Conservation (phyloP, 441 rosid species). For the Lepidium campestre region DNA sequence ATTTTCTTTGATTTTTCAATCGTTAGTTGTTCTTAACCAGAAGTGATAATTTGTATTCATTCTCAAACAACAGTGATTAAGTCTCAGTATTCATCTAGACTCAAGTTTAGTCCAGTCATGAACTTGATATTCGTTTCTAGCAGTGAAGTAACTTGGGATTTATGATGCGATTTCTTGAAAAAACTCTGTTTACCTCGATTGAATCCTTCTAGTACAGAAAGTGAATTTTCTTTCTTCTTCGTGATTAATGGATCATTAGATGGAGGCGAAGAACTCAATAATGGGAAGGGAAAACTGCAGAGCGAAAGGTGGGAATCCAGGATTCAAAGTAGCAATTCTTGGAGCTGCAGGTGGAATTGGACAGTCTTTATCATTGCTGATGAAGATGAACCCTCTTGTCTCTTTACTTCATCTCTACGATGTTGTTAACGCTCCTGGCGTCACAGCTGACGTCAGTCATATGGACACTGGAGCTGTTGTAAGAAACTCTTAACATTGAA, state of each 20-base stretch:
- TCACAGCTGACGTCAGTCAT: slow-evolving; percentile 88
- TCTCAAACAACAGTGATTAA: not conserved
- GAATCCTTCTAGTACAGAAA: not conserved
- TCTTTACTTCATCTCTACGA: slow-evolving; percentile 93
- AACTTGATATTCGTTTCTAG: not conserved
- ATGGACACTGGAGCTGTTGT: slow-evolving; percentile 98
- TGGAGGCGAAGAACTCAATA: slow-evolving; percentile 37
- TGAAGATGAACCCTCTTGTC: slow-evolving; percentile 93
- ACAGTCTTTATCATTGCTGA: slow-evolving; percentile 74
- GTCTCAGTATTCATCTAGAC: not conserved
- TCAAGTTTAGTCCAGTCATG: not conserved
- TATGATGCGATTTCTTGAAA: not conserved
- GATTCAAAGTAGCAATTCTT: slow-evolving; percentile 82
- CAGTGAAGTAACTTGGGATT: not conserved
- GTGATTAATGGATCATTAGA: slow-evolving; percentile 26
- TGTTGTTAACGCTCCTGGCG: slow-evolving; percentile 89
- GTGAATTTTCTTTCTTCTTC: not conserved
- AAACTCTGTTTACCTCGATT: not conserved
- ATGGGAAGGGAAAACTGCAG: slow-evolving; percentile 46
- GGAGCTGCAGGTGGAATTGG: slow-evolving; percentile 98
- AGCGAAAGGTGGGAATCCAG: slow-evolving; percentile 63
- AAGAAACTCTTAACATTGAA: slow-evolving; percentile 5
- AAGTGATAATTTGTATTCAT: not conserved
- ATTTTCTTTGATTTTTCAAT: not conserved
- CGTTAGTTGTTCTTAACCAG: not conserved